A percentile compares a stretch with the other conserved stretches of the same genome.
These are phyloP conservation scores for Aspergillus steynii DNA, from an alignment of 495 filamentous ascomycete genomes.

Conservation along the genomic window DNA sequence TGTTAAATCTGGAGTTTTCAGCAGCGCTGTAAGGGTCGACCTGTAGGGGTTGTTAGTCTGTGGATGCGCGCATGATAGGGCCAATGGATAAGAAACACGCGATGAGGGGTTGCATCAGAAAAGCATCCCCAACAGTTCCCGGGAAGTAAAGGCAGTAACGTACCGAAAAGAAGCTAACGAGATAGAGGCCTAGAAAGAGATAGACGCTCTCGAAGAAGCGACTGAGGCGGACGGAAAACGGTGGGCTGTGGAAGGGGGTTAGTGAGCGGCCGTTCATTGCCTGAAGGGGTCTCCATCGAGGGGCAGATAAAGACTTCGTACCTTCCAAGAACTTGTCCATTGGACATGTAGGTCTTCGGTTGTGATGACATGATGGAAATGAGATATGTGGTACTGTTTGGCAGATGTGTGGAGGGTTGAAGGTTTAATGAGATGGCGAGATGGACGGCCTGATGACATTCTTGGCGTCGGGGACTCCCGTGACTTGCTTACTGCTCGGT, in stretches of 20 bases:
- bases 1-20: slow-evolving; percentile 63
- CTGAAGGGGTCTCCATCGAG: slow-evolving; percentile 15
- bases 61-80: background rate
- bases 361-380: slow-evolving; percentile 35
- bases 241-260: slow-evolving; percentile 37
- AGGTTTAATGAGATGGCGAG: background rate
- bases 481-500: background rate
- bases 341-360: slow-evolving; percentile 37
- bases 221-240: slow-evolving; percentile 42
- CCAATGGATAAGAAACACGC: background rate
- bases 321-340: slow-evolving; percentile 38
- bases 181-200: slow-evolving; percentile 45
- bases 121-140: background rate
- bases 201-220: slow-evolving; percentile 47
- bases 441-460: background rate
- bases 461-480: background rate
- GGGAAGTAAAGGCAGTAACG: slow-evolving; percentile 6
- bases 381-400: background rate
- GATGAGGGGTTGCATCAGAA: background rate
- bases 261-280: slow-evolving; percentile 34
- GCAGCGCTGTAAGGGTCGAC: slow-evolving; percentile 67
- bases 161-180: slow-evolving; percentile 48
- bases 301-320: slow-evolving; percentile 16
- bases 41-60: slow-evolving; percentile 33
- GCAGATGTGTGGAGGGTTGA: slow-evolving; percentile 2